A percentile compares a stretch with the other conserved stretches of the same genome.
These are phyloP conservation scores for Petunia hybrid DNA, from an alignment of 305 asterid species.

Conservation along the genomic window DNA sequence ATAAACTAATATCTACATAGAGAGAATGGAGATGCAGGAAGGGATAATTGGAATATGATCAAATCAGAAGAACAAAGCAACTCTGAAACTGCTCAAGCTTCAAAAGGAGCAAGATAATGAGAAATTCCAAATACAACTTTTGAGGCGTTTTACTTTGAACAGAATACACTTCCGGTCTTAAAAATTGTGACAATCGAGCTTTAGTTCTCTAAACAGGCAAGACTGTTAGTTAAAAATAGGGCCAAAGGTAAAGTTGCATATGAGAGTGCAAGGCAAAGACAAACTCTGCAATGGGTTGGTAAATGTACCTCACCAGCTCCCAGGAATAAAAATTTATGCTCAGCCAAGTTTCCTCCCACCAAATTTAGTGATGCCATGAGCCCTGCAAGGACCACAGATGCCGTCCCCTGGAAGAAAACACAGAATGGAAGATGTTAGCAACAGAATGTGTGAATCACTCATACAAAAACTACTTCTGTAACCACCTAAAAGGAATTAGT, in stretches of 20 bases:
- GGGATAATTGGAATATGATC: background rate
- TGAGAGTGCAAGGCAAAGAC: background rate
- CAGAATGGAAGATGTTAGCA: slow-evolving; percentile 9
- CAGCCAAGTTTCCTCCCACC: slow-evolving; percentile 87
- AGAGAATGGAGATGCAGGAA: slow-evolving; percentile 18
- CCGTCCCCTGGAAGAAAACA: slow-evolving; percentile 76
- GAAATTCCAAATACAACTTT: slow-evolving; percentile 25
- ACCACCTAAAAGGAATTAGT: slow-evolving; percentile 20
- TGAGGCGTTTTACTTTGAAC: background rate
- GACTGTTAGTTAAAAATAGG: background rate
- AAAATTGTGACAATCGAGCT: background rate
- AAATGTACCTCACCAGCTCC: slow-evolving; percentile 96
- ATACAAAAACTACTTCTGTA: slow-evolving; percentile 20
- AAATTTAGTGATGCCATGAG: slow-evolving; percentile 77
- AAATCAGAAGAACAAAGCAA: too few relatives aligned
- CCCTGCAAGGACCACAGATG: slow-evolving; percentile 96
- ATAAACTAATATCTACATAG: background rate
- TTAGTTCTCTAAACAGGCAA: background rate
- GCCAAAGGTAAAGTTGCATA: background rate
- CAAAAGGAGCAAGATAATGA: background rate
- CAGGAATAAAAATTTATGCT: slow-evolving; percentile 86
- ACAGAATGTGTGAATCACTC: background rate
- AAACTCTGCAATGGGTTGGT: background rate
- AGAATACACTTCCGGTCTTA: slow-evolving; percentile 10
- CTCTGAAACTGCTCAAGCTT: slow-evolving; percentile 17